Evolutionary conservation across 129 eudicot species (phyloP).

Genomic region (carrot (Daucus carota)): DNA sequence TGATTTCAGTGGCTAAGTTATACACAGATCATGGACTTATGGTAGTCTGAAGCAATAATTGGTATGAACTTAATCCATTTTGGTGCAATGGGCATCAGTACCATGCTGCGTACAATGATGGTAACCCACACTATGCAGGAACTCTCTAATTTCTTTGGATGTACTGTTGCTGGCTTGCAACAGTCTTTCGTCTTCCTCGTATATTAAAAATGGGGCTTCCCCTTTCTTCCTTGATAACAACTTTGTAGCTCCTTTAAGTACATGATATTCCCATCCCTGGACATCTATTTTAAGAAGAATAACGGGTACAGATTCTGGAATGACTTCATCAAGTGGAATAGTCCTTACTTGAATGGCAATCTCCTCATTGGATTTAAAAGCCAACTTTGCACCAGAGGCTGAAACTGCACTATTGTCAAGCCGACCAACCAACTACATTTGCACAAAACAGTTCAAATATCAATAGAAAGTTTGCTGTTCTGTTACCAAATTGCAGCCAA

Average conservation of each 20-base stretch:
- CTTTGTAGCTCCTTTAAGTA: constrained; percentile 75
- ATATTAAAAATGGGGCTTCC: constrained; percentile 84
- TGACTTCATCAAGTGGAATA: constrained; percentile 67
- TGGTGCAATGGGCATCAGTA: constrained; percentile 95
- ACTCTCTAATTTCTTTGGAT: constrained; percentile 66
- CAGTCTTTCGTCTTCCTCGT: constrained; percentile 91
- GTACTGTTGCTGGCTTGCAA: constrained; percentile 81
- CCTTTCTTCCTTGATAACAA: constrained; percentile 71
- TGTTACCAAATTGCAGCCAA: neutral
- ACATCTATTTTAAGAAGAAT: constrained; percentile 79
- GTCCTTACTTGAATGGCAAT: constrained; percentile 63
- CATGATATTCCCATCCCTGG: constrained; percentile 97
- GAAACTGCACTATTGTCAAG: constrained; percentile 96
- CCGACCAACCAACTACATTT: constrained; percentile 76
- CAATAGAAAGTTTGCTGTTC: neutral
- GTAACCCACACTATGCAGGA: constrained; percentile 65
- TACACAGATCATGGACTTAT: constrained; percentile 41
- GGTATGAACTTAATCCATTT: constrained; percentile 26
- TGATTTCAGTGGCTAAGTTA: constrained; percentile 39
- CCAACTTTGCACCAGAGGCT: constrained; percentile 82
- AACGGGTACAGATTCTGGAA: constrained; percentile 56
- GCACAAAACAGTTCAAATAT: neutral
- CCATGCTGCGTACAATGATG: constrained; percentile 61
- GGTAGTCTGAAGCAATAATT: neutral
- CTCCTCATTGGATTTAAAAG: constrained; percentile 95